These are phyloP conservation scores for Arabis hirsuta DNA, from an alignment of 345 rosid species.

Conservation along the genomic window DNA sequence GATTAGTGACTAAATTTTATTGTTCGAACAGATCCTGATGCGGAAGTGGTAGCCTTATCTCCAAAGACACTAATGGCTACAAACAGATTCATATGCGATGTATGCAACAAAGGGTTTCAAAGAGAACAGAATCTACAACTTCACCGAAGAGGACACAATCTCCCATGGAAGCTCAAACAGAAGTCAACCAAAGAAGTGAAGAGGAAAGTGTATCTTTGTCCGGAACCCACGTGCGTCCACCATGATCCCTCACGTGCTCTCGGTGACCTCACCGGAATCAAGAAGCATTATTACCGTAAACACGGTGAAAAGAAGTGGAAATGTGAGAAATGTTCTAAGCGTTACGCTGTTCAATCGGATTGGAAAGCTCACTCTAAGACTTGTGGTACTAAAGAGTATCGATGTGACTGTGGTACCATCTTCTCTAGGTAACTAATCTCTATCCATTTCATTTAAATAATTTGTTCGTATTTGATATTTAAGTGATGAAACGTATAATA, in stretches of 20 bases:
- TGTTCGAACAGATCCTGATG: slow-evolving; percentile 71
- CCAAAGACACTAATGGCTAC: slow-evolving; percentile 91
- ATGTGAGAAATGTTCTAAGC: slow-evolving; percentile 82
- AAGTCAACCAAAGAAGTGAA: slow-evolving; percentile 79
- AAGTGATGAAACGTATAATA: slow-evolving; percentile 35
- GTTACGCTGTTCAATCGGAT: slow-evolving; percentile 84
- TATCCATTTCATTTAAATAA: slow-evolving; percentile 38
- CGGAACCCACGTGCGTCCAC: slow-evolving; percentile 87
- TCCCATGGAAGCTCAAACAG: slow-evolving; percentile 87
- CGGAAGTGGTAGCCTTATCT: slow-evolving; percentile 86
- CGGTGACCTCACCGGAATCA: slow-evolving; percentile 85
- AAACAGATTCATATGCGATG: slow-evolving; percentile 87
- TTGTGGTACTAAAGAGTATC: slow-evolving; percentile 81
- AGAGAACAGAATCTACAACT: slow-evolving; percentile 88
- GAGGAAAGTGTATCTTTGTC: slow-evolving; percentile 84
- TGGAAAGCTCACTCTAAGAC: slow-evolving; percentile 94
- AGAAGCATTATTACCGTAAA: slow-evolving; percentile 77
- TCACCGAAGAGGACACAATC: slow-evolving; percentile 87
- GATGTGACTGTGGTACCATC: slow-evolving; percentile 90
- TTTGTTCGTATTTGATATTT: slow-evolving; percentile 36
- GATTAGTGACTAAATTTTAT: not conserved
- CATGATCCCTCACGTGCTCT: slow-evolving; percentile 85
- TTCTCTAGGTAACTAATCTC: slow-evolving; percentile 70
- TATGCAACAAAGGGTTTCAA: slow-evolving; percentile 87
- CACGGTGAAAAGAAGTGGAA: slow-evolving; percentile 94